These are phyloP conservation scores for Baudoinia panamericana DNA, from an alignment of 495 filamentous ascomycete species.

Conservation along the genomic window DNA sequence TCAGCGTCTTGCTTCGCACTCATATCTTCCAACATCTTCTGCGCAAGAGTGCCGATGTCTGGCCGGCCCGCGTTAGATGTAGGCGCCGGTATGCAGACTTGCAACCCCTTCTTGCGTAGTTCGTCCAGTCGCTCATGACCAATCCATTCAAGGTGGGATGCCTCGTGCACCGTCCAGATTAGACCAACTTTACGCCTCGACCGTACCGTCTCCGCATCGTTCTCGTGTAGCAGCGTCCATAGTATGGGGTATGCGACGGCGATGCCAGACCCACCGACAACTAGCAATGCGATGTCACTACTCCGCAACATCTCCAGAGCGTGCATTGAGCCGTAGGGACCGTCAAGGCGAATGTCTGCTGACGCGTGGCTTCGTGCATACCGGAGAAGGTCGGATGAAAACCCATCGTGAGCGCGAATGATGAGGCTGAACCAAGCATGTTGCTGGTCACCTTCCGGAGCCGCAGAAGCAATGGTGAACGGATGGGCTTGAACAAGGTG, in stretches of 20 bases:
- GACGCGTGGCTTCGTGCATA: slow-evolving; percentile 33
- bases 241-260: slow-evolving; percentile 43
- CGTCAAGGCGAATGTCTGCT: slow-evolving; percentile 35
- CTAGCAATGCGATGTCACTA: slow-evolving; percentile 35
- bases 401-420: slow-evolving; percentile 44
- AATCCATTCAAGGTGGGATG: slow-evolving; percentile 40
- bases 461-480: slow-evolving; percentile 47
- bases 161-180: slow-evolving; percentile 45
- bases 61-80: slow-evolving; percentile 40
- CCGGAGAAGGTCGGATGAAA: slow-evolving; percentile 41
- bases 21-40: slow-evolving; percentile 30
- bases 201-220: slow-evolving; percentile 3
- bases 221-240: slow-evolving; percentile 25
- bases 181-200: slow-evolving; percentile 33
- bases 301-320: slow-evolving; percentile 32
- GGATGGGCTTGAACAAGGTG: slow-evolving; percentile 43
- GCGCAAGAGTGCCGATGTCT: slow-evolving; percentile 32
- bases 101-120: slow-evolving; percentile 33
- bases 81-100: slow-evolving; percentile 39
- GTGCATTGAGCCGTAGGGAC: slow-evolving; percentile 44
- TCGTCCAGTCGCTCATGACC: slow-evolving; percentile 34
- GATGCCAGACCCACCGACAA: slow-evolving; percentile 53
- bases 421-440: slow-evolving; percentile 39
- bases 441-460: slow-evolving; percentile 10
- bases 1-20: slow-evolving; percentile 22